Evolutionary conservation across 139 green algal genomes (phyloP), one percentile per base, ranked within the genome.

Genomic region (Micractinium sp.): DNA sequence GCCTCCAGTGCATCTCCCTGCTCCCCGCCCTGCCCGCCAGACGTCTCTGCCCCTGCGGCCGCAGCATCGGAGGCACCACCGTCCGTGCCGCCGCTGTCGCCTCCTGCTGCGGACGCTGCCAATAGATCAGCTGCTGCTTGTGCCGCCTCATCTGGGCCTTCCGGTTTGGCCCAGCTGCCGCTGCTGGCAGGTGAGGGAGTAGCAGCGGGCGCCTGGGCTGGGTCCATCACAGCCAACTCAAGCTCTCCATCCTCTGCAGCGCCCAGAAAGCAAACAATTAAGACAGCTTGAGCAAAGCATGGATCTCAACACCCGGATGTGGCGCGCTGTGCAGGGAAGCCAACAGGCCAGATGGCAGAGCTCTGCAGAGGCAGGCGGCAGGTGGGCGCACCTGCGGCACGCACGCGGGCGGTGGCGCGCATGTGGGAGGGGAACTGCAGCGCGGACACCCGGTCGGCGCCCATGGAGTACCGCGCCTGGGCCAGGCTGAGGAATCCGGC

Each of bases 381-480:
- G 35, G 67, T 23, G 47, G 31, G 76, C 86, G 19, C 78, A 86
- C 87, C 87, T 38, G 75, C 20, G 1, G 25, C 20, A 2, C 1
- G 3, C 38, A 90, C 13, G 31, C 47, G 33, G 16, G 67, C 39
- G 3, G 66, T 87, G 41, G 87, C 79, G 31, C 27, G 23, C 80
- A 90, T 87, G 31, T 82, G 39, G 25, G 41, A 31, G 23, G 88
- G 88, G 56, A 80, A 53, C 81, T 88, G 88, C 16, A 91, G 35
- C 27, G 66, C 33, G 3, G 81, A 88, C 23, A 91, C 73, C 20
- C 71, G 56, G 60, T 84, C 81, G 25, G 69, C 69, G 7, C 81
- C 81, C 88, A 88, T 87, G 13, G 81, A 77, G 71, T 91, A 91
- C 18, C 81, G 69, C 5, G 81, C 88, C 61, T 76, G 56, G 7